Percentiles rank a stretch among this genome's conserved stretches.
Evolutionary conservation across 192 early-diverging fungal genomes (phyloP).

Genomic region (Kappamyces sp.): DNA sequence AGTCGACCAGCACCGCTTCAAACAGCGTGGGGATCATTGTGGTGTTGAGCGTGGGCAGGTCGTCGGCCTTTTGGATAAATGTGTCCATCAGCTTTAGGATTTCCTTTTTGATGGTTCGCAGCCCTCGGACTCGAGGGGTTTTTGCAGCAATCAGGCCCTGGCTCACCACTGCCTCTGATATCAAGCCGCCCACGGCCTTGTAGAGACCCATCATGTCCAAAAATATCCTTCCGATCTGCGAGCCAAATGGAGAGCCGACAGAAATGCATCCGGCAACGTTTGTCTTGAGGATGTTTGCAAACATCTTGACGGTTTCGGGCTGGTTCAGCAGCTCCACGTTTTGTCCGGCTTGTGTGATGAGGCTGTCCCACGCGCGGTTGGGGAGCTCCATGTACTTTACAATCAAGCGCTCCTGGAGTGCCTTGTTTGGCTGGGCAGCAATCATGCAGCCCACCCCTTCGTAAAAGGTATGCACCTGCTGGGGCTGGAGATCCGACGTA

Average conservation of each 20-base stretch:
- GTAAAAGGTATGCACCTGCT: slow-evolving; percentile 97
- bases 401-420: slow-evolving; percentile 77
- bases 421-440: slow-evolving; percentile 78
- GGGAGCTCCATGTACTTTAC: slow-evolving; percentile 81
- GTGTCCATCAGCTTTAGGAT: slow-evolving; percentile 87
- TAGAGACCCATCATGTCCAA: slow-evolving; percentile 89
- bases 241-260: slow-evolving; percentile 79
- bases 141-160: slow-evolving; percentile 86
- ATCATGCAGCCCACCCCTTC: slow-evolving; percentile 98
- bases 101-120: slow-evolving; percentile 97
- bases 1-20: slow-evolving; percentile 85
- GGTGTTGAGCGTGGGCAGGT: slow-evolving; percentile 68
- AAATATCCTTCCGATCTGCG: slow-evolving; percentile 86
- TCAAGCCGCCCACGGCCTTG: slow-evolving; percentile 76
- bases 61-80: slow-evolving; percentile 84
- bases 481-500: slow-evolving; percentile 84
- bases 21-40: slow-evolving; percentile 89
- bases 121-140: slow-evolving; percentile 80
- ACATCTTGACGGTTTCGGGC: slow-evolving; percentile 74
- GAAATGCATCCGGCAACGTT: slow-evolving; percentile 89
- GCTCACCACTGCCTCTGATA: slow-evolving; percentile 69
- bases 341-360: slow-evolving; percentile 65
- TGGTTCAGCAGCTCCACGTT: slow-evolving; percentile 67
- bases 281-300: slow-evolving; percentile 91
- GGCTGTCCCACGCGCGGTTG: slow-evolving; percentile 80